Percentiles rank a stretch among this genome's conserved stretches.
These are phyloP conservation scores for Sugiyamaella boreocaroliniensis DNA, from an alignment of 805 yeast genomes.

Conservation along the genomic window DNA sequence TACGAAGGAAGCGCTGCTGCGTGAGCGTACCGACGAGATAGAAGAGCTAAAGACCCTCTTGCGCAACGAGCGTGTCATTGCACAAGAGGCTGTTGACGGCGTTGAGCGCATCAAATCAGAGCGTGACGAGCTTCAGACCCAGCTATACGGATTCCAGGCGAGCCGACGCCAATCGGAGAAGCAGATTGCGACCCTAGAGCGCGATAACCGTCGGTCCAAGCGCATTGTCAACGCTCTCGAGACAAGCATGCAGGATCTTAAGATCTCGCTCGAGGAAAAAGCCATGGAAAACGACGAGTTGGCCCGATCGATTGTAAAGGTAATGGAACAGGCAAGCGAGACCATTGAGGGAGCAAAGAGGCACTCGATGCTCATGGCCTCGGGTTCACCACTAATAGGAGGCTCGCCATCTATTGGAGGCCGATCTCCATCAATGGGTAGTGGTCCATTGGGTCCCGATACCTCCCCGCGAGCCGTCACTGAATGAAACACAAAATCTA, in stretches of 20 bases:
- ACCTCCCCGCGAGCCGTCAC: background rate
- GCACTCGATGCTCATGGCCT: constrained; percentile 14
- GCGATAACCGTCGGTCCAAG: constrained; percentile 21
- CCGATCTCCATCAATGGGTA: background rate
- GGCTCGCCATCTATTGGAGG: background rate
- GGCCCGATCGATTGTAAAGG: constrained; percentile 23
- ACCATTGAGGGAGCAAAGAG: constrained; percentile 25
- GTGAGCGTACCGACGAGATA: constrained; percentile 1
- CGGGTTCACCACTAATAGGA: constrained; percentile 2
- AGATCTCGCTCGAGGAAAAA: constrained; percentile 31
- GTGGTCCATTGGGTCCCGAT: background rate
- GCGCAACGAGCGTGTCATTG: constrained; percentile 9
- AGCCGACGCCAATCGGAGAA: constrained; percentile 23
- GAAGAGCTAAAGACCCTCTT: constrained; percentile 8
- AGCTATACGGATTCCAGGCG: constrained; percentile 26
- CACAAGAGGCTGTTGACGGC: constrained; percentile 15
- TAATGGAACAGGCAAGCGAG: constrained; percentile 25
- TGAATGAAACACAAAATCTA: background rate
- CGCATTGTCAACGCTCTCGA: constrained; percentile 22
- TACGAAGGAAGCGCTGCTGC: constrained; percentile 1
- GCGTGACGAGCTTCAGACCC: constrained; percentile 26
- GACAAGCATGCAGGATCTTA: constrained; percentile 27
- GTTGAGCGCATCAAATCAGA: constrained; percentile 20
- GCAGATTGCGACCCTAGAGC: constrained; percentile 19
- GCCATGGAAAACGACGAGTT: constrained; percentile 32